Conservation (phyloP, 495 filamentous ascomycete species). For the Sordaria brevicollis region DNA sequence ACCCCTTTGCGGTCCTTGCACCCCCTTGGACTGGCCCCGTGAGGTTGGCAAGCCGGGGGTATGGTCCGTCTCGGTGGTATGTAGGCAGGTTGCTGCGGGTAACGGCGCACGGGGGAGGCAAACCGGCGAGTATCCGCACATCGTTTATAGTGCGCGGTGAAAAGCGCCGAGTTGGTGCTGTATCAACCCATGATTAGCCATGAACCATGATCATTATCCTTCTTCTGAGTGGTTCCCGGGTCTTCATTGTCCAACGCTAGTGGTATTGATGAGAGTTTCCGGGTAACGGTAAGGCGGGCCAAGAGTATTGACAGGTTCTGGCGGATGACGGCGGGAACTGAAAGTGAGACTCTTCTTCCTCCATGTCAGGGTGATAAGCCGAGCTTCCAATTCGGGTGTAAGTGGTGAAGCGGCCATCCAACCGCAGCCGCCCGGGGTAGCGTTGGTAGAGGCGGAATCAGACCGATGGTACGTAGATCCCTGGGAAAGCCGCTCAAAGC, state of each 20-base stretch:
- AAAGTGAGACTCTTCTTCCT: neutral
- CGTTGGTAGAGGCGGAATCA: constrained; percentile 18
- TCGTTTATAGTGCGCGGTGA: neutral
- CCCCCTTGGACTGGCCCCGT: neutral
- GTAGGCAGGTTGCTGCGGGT: neutral
- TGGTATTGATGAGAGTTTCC: neutral
- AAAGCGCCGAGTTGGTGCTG: neutral
- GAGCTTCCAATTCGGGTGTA: neutral
- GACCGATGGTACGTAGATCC: constrained; percentile 11
- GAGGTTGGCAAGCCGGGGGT: neutral
- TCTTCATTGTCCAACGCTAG: neutral
- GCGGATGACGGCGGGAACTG: neutral
- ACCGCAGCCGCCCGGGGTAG: neutral
- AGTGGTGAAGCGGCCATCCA: neutral
- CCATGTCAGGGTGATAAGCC: neutral
- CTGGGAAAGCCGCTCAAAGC: constrained; percentile 21
- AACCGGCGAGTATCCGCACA: neutral
- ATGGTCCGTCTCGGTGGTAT: neutral
- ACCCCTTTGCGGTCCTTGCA: neutral
- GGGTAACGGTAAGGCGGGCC: neutral
- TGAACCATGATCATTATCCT: neutral
- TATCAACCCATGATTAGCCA: neutral
- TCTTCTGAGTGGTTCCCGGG: neutral
- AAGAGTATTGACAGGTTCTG: neutral
- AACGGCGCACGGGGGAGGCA: neutral